Evolutionary conservation across 2,329 filamentous ascomycete species (phyloP), one percentile per base, ranked within the genome.

Genomic region (Xylariaceae sp.): DNA sequence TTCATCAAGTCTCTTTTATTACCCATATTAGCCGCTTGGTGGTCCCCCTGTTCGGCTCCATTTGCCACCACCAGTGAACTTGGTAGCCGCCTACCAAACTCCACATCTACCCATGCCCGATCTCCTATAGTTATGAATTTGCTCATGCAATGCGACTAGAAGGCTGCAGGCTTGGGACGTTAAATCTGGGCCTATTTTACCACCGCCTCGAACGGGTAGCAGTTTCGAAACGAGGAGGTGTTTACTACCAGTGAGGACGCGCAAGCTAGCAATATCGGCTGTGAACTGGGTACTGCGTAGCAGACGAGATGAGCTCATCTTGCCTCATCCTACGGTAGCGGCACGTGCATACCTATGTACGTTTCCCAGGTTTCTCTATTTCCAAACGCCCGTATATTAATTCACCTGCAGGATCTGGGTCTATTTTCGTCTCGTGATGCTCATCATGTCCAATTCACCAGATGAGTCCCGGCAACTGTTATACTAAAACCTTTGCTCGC

Each of bases 1-100:
- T 30, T 33, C 39, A n/a, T 35, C 39, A 45, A 50, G 42, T 29
- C 47, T 33, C 42, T 46, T n/a, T 33, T 51, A 55, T 58, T 58
- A 58, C 37, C 55, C 55, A 37, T 58, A 52, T 58, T 58, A 58
- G 52, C 55, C 55, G 48, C 55, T 52, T 58, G 39, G 21, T 13
- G 15, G 24, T 35, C 29, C 46, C 46, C 46, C 50, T 44, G 40
- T 35, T 46, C 40, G 32, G 36, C 42, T 40, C 46, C 20, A 44
- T 26, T 46, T 40, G 42, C 33, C 42, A 36, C 41, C 29, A 53
- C 54, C 29, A 33, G 29, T 45, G 40, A 50, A 35, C 33, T 13
- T 49, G 27, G 33, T 39, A 30, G 36, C 54, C n/a, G 23, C 4
- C 39, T 50, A 37, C 51, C 51, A 50, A 26, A 18, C 18, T 41